Conservation (phyloP, 2,329 filamentous ascomycete genomes). For the Cercospora sp. region DNA sequence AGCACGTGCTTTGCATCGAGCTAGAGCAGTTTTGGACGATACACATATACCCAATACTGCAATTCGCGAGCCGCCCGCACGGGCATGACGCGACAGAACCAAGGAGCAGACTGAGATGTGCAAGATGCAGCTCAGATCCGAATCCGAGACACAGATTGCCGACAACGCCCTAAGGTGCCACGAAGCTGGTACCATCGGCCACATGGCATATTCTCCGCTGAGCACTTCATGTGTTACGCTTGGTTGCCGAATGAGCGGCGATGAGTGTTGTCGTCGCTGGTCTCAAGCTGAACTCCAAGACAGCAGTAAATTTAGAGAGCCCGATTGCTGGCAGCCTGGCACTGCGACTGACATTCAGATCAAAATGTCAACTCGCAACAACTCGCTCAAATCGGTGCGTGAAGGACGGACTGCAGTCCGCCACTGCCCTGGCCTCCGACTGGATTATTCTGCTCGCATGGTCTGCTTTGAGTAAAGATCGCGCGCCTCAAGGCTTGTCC, state of each 20-base stretch:
- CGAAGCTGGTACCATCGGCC: background rate
- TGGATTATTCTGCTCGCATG: background rate
- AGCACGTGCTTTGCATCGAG: background rate
- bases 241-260: background rate
- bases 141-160: background rate
- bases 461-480: background rate
- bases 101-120: background rate
- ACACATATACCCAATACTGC: background rate
- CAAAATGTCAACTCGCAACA: background rate
- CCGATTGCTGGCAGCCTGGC: background rate
- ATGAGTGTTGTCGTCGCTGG: too few species aligned
- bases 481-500: background rate
- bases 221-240: background rate
- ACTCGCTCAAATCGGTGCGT: background rate
- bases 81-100: background rate
- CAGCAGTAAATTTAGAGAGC: background rate
- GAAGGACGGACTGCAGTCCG: background rate
- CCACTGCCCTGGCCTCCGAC: background rate
- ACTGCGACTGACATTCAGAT: background rate
- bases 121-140: conserved; percentile 1
- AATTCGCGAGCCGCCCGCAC: background rate
- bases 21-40: background rate
- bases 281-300: background rate
- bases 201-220: background rate
- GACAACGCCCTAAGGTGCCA: background rate